A percentile compares a stretch with the other conserved stretches of the same genome.
These are phyloP conservation scores for Grigorovia transvaalensis DNA, from an alignment of 805 yeast species.

Conservation along the genomic window DNA sequence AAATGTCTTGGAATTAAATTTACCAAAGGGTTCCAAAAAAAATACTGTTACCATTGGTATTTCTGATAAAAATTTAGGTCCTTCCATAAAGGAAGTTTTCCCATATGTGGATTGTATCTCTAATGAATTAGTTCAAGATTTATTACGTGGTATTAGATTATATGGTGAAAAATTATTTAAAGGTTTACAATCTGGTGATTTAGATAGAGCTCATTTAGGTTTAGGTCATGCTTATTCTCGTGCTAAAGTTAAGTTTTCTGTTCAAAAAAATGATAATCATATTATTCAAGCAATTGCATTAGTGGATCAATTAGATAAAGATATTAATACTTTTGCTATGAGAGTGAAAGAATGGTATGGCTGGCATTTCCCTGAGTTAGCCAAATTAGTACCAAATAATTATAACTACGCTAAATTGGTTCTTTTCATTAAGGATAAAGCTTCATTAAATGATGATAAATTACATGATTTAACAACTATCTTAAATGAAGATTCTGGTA, in stretches of 20 bases:
- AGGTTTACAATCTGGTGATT: slow-evolving; percentile 87
- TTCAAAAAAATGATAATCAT: slow-evolving; percentile 97
- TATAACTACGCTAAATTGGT: slow-evolving; percentile 76
- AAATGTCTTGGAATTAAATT: slow-evolving; percentile 77
- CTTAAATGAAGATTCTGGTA: slow-evolving; percentile 81
- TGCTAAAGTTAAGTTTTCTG: slow-evolving; percentile 97
- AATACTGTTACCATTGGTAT: slow-evolving; percentile 70
- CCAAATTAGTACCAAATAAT: slow-evolving; percentile 84
- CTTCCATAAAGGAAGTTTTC: slow-evolving; percentile 84
- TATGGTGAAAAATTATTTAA: slow-evolving; percentile 83
- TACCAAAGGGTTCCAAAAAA: slow-evolving; percentile 66
- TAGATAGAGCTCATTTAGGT: slow-evolving; percentile 97
- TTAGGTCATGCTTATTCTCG: slow-evolving; percentile 98
- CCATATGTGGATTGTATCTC: slow-evolving; percentile 85
- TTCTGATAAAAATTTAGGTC: slow-evolving; percentile 91
- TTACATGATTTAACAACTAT: slow-evolving; percentile 83
- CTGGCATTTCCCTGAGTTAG: slow-evolving; percentile 97
- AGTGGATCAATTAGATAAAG: slow-evolving; percentile 95
- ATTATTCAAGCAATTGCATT: slow-evolving; percentile 97
- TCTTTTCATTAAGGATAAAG: slow-evolving; percentile 76
- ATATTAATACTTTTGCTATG: slow-evolving; percentile 94
- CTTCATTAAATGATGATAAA: slow-evolving; percentile 66
- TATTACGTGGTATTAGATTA: slow-evolving; percentile 87
- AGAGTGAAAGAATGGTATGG: slow-evolving; percentile 98
- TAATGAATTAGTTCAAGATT: slow-evolving; percentile 87